Evolutionary conservation across 176 grass and related monocot genomes (phyloP), one percentile per base, ranked within the genome.

Genomic region (Ensete ventricosum): DNA sequence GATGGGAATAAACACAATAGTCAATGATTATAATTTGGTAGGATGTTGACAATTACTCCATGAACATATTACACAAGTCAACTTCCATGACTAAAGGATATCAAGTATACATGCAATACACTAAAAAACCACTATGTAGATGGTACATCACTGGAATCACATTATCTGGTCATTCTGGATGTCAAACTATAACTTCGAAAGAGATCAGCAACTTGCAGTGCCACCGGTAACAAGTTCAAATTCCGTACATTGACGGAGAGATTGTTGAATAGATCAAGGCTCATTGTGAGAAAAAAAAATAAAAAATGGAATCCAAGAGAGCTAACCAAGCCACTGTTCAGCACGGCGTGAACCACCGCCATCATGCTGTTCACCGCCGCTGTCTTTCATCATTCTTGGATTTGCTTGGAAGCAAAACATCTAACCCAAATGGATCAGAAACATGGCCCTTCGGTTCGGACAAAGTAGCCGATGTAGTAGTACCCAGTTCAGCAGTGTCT

Each of bases 391-490:
- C 74, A 70, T 87, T 91, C 86, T 91, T 91, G 0, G 86, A 81
- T 63, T 80, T 81, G 60, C 62, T 64, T 20, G 79, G 74, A 68
- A 98, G 89, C 11, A 98, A 81, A 77, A 52, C 48, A 62, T 93
- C 95, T 77, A 94, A 84, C 67, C 95, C 90, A 71, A 94, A 93
- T 76, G 95, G 95, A 85, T 98, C 95, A 58, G 80, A 88, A 0
- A 77, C 58, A 25, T 80, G 85, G 57, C 80, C 84, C 9, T 66
- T 73, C 12, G 66, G 43, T 20, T 69, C 57, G 51, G 57, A 55
- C 53, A 54, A 52, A 79, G 78, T 67, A 62, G 25, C 69, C 2
- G 72, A n/a, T 49, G 72, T n/a, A 14, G 4, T 1, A 12, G 20
- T 69, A 49, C 55, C 79, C 55, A 26, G 50, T 60, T 62, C 11